phyloP scores from a whole-genome alignment of 371 early-diverging fungal genomes.

The Rhizopus sp. region DNA sequence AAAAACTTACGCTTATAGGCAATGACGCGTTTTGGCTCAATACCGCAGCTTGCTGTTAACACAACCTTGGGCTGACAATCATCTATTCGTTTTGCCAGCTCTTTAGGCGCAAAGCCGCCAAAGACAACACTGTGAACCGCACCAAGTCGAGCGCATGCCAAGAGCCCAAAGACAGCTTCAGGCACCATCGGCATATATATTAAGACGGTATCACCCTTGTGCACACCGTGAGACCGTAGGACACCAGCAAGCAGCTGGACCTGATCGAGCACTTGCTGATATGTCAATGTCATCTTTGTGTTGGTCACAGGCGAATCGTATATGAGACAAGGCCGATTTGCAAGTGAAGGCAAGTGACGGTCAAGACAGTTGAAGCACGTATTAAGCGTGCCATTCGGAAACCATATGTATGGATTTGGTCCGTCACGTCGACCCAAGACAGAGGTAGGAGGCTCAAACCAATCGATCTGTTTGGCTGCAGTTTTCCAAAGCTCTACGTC shows the following conservation, averaged over 20 bases:
- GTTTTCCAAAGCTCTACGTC: conserved; percentile 29
- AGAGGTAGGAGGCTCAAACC: conserved; percentile 37
- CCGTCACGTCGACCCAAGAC: conserved; percentile 22
- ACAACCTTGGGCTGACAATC: conserved; percentile 77
- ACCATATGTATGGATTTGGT: conserved; percentile 60
- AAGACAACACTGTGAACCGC: conserved; percentile 80
- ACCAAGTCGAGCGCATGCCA: conserved; percentile 92
- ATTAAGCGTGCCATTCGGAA: conserved; percentile 78
- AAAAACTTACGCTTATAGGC: conserved; percentile 60
- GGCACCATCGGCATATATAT: conserved; percentile 93
- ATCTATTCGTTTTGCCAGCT: conserved; percentile 80
- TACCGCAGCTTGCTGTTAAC: conserved; percentile 78
- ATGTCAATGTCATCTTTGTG: conserved; percentile 64
- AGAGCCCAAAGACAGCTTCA: conserved; percentile 84
- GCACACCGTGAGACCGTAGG: conserved; percentile 68
- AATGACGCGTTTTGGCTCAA: conserved; percentile 68
- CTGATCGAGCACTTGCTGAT: conserved; percentile 66
- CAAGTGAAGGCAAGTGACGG: conserved; percentile 64
- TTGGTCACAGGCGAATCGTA: conserved; percentile 76
- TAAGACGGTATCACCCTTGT: conserved; percentile 81
- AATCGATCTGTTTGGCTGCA: conserved; percentile 40
- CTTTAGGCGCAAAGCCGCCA: conserved; percentile 82
- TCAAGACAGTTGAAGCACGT: conserved; percentile 94
- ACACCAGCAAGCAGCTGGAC: conserved; percentile 80
- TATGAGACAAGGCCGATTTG: conserved; percentile 69